Evolutionary conservation across 2,329 filamentous ascomycete species (phyloP).

Genomic region (Endothia cerciana): DNA sequence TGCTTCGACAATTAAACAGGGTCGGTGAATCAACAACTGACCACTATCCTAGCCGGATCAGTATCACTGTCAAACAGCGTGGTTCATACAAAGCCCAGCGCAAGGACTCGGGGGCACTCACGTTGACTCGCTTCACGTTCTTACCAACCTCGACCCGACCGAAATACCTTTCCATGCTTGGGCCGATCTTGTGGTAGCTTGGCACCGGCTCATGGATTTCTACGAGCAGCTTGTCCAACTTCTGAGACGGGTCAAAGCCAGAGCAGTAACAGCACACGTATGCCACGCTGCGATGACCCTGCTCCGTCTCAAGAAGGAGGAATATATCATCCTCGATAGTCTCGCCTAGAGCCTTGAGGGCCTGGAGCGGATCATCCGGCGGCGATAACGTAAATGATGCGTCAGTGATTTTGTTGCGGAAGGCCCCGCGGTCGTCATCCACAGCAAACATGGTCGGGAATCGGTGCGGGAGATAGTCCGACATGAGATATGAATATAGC

Average conservation of each 20-base stretch:
- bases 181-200: conserved; percentile 56
- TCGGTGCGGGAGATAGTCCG: conserved; percentile 50
- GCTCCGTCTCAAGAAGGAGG: conserved; percentile 46
- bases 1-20: conserved; percentile 45
- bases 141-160: conserved; percentile 51
- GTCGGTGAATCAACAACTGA: conserved; percentile 48
- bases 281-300: conserved; percentile 49
- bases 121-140: conserved; percentile 55
- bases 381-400: conserved; percentile 36
- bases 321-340: conserved; percentile 61
- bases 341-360: conserved; percentile 49
- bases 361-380: conserved; percentile 37
- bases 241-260: conserved; percentile 55
- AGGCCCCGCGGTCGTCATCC: conserved; percentile 35
- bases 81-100: not conserved
- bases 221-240: conserved; percentile 51
- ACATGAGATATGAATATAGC: conserved; percentile 52
- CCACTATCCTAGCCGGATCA: conserved; percentile 45
- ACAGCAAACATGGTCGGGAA: conserved; percentile 54
- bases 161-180: conserved; percentile 61
- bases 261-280: conserved; percentile 57
- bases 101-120: conserved; percentile 35
- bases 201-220: conserved; percentile 59
- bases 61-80: not conserved
- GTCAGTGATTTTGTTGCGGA: conserved; percentile 48